Conservation (phyloP, 2,329 filamentous ascomycete genomes). For the Aaosphaeria pasadenensis region DNA sequence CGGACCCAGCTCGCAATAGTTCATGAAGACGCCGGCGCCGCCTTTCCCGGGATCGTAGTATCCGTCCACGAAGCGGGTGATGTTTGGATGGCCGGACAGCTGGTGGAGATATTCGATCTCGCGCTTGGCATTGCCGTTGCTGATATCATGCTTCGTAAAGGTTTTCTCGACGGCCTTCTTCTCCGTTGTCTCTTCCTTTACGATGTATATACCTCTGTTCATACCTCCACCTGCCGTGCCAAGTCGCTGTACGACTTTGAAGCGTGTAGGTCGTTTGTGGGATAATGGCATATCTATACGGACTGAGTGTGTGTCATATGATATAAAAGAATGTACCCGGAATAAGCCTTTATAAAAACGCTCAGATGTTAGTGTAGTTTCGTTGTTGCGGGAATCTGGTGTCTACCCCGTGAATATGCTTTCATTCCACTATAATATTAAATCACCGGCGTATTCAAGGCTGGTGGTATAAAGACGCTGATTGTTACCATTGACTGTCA, state of each 20-base stretch:
- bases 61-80: conserved; percentile 11
- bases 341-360: too few relatives aligned
- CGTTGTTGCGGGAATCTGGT: too few relatives aligned
- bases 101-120: conserved; percentile 12
- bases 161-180: conserved; percentile 11
- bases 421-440: too few relatives aligned
- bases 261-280: too few relatives aligned
- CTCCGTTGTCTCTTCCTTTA: conserved; percentile 1
- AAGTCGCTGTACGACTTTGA: not conserved
- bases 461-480: too few relatives aligned
- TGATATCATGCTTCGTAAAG: conserved; percentile 1
- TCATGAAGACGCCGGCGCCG: conserved; percentile 10
- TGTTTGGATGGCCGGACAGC: conserved; percentile 6
- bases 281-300: too few relatives aligned
- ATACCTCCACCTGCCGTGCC: conserved; percentile 2
- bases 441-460: too few relatives aligned
- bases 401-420: too few relatives aligned
- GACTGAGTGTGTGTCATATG: too few relatives aligned
- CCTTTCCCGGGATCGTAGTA: conserved; percentile 5
- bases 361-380: too few relatives aligned
- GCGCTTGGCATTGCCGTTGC: conserved; percentile 1
- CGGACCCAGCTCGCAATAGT: conserved; percentile 11
- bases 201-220: conserved; percentile 8
- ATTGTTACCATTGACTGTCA: too few relatives aligned
- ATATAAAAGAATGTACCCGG: too few relatives aligned